Conservation (phyloP, 306 rosid genomes). For the Astragalus membranaceus region DNA sequence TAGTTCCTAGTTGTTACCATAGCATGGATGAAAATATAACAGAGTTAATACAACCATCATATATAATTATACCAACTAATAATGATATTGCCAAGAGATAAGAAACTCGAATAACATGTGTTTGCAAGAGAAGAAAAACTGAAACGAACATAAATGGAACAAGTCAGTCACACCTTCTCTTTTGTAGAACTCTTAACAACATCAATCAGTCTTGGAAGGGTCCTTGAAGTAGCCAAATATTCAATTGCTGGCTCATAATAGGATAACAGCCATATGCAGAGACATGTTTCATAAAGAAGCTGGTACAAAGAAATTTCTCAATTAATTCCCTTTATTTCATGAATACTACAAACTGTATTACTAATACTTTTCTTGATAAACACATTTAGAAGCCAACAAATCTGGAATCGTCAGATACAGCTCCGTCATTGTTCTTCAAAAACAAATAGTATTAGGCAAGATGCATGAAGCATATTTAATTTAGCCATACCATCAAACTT, state of each 20-base stretch:
- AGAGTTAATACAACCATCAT: conserved; percentile 1
- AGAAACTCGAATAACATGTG: neutral
- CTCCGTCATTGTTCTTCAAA: neutral
- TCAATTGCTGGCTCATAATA: conserved; percentile 94
- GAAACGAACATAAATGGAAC: conserved; percentile 11
- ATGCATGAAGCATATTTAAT: conserved; percentile 2
- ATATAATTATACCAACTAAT: neutral
- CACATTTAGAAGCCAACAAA: conserved; percentile 10
- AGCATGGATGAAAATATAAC: conserved; percentile 2
- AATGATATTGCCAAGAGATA: neutral
- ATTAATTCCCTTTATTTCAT: conserved; percentile 12
- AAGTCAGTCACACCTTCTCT: conserved; percentile 69
- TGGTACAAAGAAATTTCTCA: conserved; percentile 38
- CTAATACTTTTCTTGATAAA: neutral
- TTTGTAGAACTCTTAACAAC: conserved; percentile 93
- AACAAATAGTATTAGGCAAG: conserved; percentile 1
- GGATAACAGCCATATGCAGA: conserved; percentile 93
- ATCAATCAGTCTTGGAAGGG: conserved; percentile 83
- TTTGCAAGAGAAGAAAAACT: neutral
- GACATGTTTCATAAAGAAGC: conserved; percentile 95
- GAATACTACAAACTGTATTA: neutral
- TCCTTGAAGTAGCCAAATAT: conserved; percentile 82
- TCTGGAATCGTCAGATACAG: neutral
- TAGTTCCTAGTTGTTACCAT: conserved; percentile 1
- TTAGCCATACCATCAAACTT: conserved; percentile 13